Evolutionary conservation across 176 grass and related monocot species (phyloP).

Genomic region (Carex pumila): DNA sequence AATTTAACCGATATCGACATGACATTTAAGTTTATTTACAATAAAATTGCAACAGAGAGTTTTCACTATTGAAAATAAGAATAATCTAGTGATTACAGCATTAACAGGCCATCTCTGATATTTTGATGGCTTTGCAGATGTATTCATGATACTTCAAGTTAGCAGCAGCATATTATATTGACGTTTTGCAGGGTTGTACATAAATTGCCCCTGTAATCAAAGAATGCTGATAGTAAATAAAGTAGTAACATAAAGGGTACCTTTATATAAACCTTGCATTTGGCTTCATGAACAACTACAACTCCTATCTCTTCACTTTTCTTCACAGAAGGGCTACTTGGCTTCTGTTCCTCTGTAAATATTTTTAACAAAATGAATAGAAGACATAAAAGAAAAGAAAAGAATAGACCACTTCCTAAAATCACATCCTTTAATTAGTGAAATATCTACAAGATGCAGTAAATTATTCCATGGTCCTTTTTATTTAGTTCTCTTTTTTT

Average conservation of each 20-base stretch:
- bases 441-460: not conserved
- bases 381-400: not conserved
- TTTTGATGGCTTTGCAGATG: not conserved
- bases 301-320: slow-evolving; percentile 91
- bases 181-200: not conserved
- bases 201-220: not conserved
- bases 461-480: not conserved
- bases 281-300: slow-evolving; percentile 79
- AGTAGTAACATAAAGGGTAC: slow-evolving; percentile 31
- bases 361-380: slow-evolving; percentile 13
- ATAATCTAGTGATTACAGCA: not conserved
- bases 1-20: not conserved
- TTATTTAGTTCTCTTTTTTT: not conserved
- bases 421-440: not conserved
- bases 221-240: not conserved
- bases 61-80: not conserved
- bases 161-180: not conserved
- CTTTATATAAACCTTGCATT: slow-evolving; percentile 99
- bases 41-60: not conserved
- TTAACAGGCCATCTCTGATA: not conserved
- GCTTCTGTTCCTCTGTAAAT: slow-evolving; percentile 52
- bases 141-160: not conserved
- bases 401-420: not conserved
- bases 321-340: slow-evolving; percentile 87
- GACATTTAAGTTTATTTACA: not conserved